These are phyloP conservation scores for Lactarius psammicola DNA, from an alignment of 768 basidiomycete species.

Conservation along the genomic window DNA sequence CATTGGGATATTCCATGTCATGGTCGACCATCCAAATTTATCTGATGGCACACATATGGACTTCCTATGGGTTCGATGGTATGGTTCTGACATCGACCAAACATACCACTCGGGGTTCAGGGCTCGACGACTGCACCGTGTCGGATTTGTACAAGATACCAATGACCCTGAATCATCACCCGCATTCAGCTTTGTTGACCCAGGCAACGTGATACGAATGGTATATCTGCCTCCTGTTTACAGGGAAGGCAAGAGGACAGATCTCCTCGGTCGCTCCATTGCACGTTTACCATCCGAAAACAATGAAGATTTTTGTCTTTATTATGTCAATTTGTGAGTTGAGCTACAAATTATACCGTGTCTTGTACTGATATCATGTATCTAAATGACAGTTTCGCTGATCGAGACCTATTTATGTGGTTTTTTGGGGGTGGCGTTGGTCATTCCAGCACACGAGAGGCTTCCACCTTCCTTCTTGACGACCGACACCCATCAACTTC, in stretches of 20 bases:
- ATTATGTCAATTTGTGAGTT: constrained; percentile 13
- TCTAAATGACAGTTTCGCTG: background rate
- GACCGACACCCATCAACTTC: no score
- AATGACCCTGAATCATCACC: constrained; percentile 9
- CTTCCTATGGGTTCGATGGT: constrained; percentile 41
- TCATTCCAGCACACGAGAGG: background rate
- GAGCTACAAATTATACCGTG: no score
- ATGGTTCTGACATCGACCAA: constrained; percentile 21
- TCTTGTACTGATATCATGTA: no score
- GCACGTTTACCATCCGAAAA: constrained; percentile 8
- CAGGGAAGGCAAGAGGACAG: background rate
- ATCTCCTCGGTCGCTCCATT: constrained; percentile 7
- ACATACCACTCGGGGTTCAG: constrained; percentile 8
- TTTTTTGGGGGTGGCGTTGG: constrained; percentile 4
- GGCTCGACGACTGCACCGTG: constrained; percentile 20
- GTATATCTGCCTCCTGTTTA: constrained; percentile 41
- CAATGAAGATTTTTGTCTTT: background rate
- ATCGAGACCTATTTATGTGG: constrained; percentile 11
- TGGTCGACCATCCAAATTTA: constrained; percentile 21
- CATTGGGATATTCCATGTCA: constrained; percentile 34
- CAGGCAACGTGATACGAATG: constrained; percentile 33
- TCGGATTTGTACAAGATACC: constrained; percentile 28
- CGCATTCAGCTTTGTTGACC: constrained; percentile 42
- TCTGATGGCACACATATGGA: constrained; percentile 26
- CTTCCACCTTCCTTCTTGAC: no score